Base-by-base conservation (phyloP, 129 eudicot genomes). In the Calendula officinalis region DNA sequence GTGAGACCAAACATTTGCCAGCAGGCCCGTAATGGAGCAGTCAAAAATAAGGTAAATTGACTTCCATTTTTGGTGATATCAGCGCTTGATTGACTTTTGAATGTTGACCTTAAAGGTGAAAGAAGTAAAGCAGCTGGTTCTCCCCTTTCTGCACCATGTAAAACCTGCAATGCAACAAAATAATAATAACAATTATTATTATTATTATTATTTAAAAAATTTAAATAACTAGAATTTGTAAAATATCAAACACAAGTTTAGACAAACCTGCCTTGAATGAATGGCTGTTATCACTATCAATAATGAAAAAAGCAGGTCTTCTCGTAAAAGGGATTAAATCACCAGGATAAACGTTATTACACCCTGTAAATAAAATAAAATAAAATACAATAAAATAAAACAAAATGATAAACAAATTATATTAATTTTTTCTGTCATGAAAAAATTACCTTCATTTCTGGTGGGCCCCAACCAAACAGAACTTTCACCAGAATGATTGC, bases 221-320 rank as follows among this genome's bases (percentile, higher is more conserved):
- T 22, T 22, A 30, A 11, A 41, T 12, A 60, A 10, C 37, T 7
- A 65, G 3, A 2, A 53, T 36, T 27, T 62, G n/a, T 37, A 51
- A 42, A 14, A 3, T 62, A 36, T 40, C 30, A 39, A 44, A 32
- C 8, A 62, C 73, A 69, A 83, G 91, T 83, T 74, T 30, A 67
- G 83, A 92, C 96, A 92, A 92, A 92, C 99, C 99, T 92, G 99
- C 99, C 99, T 92, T 92, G 95, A 92, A 92, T 83, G 96, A 85
- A 79, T 82, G 91, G 96, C 99, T 92, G 84, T 71, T 88, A 72
- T 92, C 95, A 65, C 99, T 86, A 56, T 92, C 99, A 67, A 92
- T 83, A 60, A 92, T 80, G 67, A 88, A 70, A 69, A 92, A 92
- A 41, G 91, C 84, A 52, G 99, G 99, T 62, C 81, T 83, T 83